Base-by-base conservation (phyloP, 2,329 filamentous ascomycete genomes). In the Aureobasidium leucospermi region DNA sequence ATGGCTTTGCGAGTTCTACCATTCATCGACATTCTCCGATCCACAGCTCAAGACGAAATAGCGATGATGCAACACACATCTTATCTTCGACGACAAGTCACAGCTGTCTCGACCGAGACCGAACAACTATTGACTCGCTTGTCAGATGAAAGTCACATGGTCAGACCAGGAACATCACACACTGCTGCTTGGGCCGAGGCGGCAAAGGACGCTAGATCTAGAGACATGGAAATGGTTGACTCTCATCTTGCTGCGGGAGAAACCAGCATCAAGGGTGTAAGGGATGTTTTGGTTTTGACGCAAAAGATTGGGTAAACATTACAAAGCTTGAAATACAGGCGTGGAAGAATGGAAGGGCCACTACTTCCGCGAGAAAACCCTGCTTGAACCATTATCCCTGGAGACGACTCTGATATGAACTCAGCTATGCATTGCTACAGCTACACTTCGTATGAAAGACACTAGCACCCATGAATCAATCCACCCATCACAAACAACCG, bases 91-190 rank as follows among this genome's bases (percentile, higher is more conserved):
- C 63, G 67, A 16, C 68, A 68, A 42, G 55, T 71, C 8, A 43
- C 65, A 1, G 36, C 64, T 3, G 63, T 67, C 8, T 67, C 69
- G 38, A 31, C 58, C 0, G 65, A 65, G 32, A 68, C 67, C 10
- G 62, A 67, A 10, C 63, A 65, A 4, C 56, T 70, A 6, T 49
- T 72, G 8, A 49, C 61, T 2, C 65, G 69, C 11, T 61, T 71
- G 8, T 68, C 68, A n/a, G 69, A 70, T 47, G 70, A 72, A 56
- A 72, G 70, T 34, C 70, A 71, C 62, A 61, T 72, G 13, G 66
- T 72, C 41, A 51, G 39, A 38, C 58, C 58, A 1, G 58, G 58
- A 23, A 51, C 47, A n/a, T 43, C 58, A n/a, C 45, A 59, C 15
- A 59, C 47, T 29, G 11, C 32, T 8, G 39, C 58, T 10, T 59